phyloP scores from a whole-genome alignment of 768 basidiomycete genomes.

The Coprinopsis marcescibilis region DNA sequence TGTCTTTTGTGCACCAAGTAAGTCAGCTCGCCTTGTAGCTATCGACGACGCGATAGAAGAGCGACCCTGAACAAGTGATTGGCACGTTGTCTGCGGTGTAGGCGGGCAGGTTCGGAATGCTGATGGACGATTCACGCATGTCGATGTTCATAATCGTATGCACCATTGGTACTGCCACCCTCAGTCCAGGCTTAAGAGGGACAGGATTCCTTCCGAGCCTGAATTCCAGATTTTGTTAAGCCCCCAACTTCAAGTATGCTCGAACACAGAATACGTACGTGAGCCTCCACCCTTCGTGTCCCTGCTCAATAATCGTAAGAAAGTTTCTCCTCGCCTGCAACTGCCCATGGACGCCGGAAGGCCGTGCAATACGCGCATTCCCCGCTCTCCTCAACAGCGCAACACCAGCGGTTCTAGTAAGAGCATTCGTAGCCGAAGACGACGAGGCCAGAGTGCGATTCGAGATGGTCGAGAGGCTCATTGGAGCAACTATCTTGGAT shows the following conservation, averaged over 20 bases:
- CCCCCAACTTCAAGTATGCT: background rate
- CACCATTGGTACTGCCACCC: conserved; percentile 37
- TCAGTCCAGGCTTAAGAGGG: conserved; percentile 39
- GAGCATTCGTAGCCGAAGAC: background rate
- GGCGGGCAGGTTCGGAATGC: conserved; percentile 34
- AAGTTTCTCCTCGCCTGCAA: conserved; percentile 23
- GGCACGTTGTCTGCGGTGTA: conserved; percentile 39
- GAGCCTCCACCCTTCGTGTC: conserved; percentile 47
- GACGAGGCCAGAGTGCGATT: background rate
- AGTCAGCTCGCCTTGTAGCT: conserved; percentile 34
- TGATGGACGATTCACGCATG: conserved; percentile 41
- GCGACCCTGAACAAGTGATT: conserved; percentile 45
- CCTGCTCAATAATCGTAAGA: conserved; percentile 47
- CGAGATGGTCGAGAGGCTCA: conserved; percentile 2
- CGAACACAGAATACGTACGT: conserved; percentile 21
- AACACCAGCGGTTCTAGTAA: background rate
- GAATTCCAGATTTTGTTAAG: background rate
- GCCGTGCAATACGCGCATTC: background rate
- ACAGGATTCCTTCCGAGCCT: conserved; percentile 43
- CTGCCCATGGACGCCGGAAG: background rate
- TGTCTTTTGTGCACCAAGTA: background rate
- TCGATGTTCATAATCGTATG: conserved; percentile 43
- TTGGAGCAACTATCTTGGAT: background rate
- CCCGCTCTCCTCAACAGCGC: background rate
- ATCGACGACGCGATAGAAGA: conserved; percentile 47